Evolutionary conservation across 768 basidiomycete species (phyloP).

Genomic region (Russula olivacea): DNA sequence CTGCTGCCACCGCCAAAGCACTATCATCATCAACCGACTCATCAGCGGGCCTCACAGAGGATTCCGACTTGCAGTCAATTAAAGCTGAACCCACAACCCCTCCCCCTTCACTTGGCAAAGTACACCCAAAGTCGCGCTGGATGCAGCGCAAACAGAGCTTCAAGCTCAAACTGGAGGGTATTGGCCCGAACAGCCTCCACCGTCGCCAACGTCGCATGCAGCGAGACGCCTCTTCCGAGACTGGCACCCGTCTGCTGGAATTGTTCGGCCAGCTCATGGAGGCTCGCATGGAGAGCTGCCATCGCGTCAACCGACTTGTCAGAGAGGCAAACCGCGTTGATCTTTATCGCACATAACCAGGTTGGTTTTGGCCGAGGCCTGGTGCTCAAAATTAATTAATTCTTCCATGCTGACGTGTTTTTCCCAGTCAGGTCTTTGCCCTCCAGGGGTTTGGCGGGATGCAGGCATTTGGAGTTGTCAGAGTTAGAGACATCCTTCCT

Average conservation of each 20-base stretch:
- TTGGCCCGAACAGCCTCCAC: slow-evolving; percentile 32
- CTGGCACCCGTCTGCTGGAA: slow-evolving; percentile 50
- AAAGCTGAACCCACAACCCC: slow-evolving; percentile 32
- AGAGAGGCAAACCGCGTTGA: slow-evolving; percentile 39
- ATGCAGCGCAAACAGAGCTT: slow-evolving; percentile 54
- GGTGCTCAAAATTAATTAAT: background rate
- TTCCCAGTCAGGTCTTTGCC: background rate
- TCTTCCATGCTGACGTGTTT: slow-evolving; percentile 8
- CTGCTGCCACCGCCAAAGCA: slow-evolving; percentile 17
- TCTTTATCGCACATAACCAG: slow-evolving; percentile 22
- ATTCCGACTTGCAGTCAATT: slow-evolving; percentile 27
- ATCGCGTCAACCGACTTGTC: slow-evolving; percentile 55
- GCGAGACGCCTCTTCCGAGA: slow-evolving; percentile 30
- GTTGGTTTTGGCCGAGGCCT: slow-evolving; percentile 6
- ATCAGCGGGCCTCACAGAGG: slow-evolving; percentile 22
- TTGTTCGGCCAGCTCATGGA: slow-evolving; percentile 71
- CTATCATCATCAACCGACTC: slow-evolving; percentile 21
- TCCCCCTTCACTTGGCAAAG: slow-evolving; percentile 27
- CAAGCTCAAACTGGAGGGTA: slow-evolving; percentile 46
- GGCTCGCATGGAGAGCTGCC: slow-evolving; percentile 69
- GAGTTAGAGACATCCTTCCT: slow-evolving; percentile 2
- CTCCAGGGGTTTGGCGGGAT: background rate
- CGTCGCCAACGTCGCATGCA: slow-evolving; percentile 30
- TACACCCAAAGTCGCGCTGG: slow-evolving; percentile 40
- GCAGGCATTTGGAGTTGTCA: background rate